Base-by-base conservation (phyloP, 2,329 filamentous ascomycete genomes). In the Cadophora malorum region DNA sequence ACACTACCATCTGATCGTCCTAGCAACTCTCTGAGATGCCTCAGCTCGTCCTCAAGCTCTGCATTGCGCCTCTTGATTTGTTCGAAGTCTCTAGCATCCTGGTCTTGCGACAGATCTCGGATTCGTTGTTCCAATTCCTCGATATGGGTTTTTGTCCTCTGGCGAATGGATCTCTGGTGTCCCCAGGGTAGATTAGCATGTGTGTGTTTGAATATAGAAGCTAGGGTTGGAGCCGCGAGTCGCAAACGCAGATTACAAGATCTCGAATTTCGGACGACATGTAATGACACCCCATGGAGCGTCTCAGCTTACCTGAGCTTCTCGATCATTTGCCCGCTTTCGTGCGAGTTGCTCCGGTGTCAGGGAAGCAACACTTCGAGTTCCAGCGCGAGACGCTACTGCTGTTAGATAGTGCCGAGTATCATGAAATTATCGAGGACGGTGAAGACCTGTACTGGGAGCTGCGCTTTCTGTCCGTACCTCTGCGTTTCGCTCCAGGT, bases 241-340 rank as follows among this genome's bases (percentile, higher is more conserved):
- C 9, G 45, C n/a, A 49, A n/a, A 21, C 19, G 6, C 2, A 49
- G 21, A 2, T 10, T 19, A 19, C 21, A 19, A 21, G n/a, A 7
- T 49, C 19, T 19, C 9, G 45, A 10, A 49, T 19, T 25, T 45
- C 6, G 4, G 12, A 6, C 9, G 10, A 6, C 19, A 45, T 23
- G 58, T 55, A 6, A 68, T 97, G 92, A 92, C 58, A 93, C 21
- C 9, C 9, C 2, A 87, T 80, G 16, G 35, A 41, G 12, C 1
- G 9, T 28, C 3, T 5, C 5, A 45, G n/a, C 35, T 45, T n/a
- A 59, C 56, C 33, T 97, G 94, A 52, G 94, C 94, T 80, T 97
- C 93, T 70, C 94, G 88, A 79, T 97, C 94, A 81, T 97, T 97
- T 77, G 93, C 92, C 71, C 94, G 86, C 83, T 97, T 97, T 78